A percentile compares a stretch with the other conserved stretches of the same genome.
These are phyloP conservation scores for Mycena venus DNA, from an alignment of 768 basidiomycete species.

Conservation along the genomic window DNA sequence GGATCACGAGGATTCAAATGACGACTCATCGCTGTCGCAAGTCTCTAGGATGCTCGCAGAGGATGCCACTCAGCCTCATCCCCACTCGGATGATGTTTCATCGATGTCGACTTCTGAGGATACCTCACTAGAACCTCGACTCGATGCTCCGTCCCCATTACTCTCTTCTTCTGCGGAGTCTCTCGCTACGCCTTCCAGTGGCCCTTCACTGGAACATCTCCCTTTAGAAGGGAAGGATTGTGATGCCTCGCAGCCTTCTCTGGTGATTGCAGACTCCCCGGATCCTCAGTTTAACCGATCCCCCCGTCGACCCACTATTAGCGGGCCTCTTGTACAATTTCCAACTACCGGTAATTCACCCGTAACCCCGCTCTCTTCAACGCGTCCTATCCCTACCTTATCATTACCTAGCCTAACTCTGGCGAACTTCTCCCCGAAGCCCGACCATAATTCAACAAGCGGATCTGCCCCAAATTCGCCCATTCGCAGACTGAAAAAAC, in stretches of 20 bases:
- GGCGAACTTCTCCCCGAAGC: conserved; percentile 21
- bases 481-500: conserved; percentile 67
- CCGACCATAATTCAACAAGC: conserved; percentile 33
- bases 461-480: conserved; percentile 49
- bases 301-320: conserved; percentile 18
- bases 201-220: conserved; percentile 23
- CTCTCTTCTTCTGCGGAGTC: conserved; percentile 37
- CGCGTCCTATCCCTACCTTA: conserved; percentile 35
- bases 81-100: conserved; percentile 30
- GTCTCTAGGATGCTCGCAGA: conserved; percentile 27
- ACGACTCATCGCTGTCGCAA: conserved; percentile 28
- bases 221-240: conserved; percentile 25
- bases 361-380: conserved; percentile 25
- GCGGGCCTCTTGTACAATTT: conserved; percentile 25
- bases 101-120: conserved; percentile 33
- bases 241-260: conserved; percentile 10
- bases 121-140: conserved; percentile 24
- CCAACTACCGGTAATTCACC: conserved; percentile 24
- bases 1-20: conserved; percentile 15
- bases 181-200: conserved; percentile 32
- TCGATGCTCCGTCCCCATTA: conserved; percentile 35
- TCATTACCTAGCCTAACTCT: conserved; percentile 32
- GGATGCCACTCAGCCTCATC: neutral
- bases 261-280: conserved; percentile 20
- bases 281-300: conserved; percentile 16